Evolutionary conservation across 495 filamentous ascomycete genomes (phyloP), one percentile per base, ranked within the genome.

Genomic region (Lophiostoma macrostomum): DNA sequence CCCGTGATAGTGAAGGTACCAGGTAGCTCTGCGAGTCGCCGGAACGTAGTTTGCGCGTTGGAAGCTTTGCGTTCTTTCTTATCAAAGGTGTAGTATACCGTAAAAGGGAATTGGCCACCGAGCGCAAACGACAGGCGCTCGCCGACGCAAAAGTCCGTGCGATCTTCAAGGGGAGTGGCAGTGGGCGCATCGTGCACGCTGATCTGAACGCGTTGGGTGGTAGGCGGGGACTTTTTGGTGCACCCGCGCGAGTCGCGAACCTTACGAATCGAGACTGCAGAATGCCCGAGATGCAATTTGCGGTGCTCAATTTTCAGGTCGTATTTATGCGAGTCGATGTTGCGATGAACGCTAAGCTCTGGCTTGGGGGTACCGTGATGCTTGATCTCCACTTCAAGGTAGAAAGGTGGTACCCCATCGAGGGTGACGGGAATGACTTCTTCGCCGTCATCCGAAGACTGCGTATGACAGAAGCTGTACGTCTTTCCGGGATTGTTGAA

Each of bases 401-500:
- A 83, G 71, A 98, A 98, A 0, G 93, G 93, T 3, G 93, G 81
- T n/a, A 80, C 71, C 22, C 93, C 93, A 34, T 82, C 82, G 14
- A 98, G 73, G 0, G 77, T 82, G 35, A 98, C 82, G 0, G 93
- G 90, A 48, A 98, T 90, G 8, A 83, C 77, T 64, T 97, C 90
- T 44, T 90, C 86, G 32, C 82, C 83, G 35, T 76, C 86, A 25
- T 81, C 82, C 32, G 75, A 78, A n/a, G 82, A 76, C 50, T 94
- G 89, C 30, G 86, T 82, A 59, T 89, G 84, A 73, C 93, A 98
- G 69, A 89, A 95, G 53, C 88, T 93, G 73, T 96, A 96, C 3
- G 90, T 89, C 66, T 90, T 91, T n/a, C 89, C 91, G 2, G 90
- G 88, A 53, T 87, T 86, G 45, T 77, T 77, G 61, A 98, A 97